Conservation (phyloP, 257 asterid species). For the Plantago ovata region DNA sequence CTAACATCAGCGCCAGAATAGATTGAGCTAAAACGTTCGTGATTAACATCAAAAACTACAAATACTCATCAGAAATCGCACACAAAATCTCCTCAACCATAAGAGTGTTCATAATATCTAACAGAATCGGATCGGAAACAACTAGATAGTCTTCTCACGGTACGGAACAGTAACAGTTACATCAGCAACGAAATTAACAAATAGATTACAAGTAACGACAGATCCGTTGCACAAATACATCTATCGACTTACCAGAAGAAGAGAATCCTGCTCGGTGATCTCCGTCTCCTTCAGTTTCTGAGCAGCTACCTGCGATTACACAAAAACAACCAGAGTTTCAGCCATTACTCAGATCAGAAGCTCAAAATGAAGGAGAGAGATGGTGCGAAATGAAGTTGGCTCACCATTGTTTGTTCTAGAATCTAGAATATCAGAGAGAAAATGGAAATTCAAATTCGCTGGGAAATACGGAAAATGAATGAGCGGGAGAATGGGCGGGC, state of each 20-base stretch:
- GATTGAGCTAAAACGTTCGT: no score
- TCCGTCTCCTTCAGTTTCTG: constrained; percentile 84
- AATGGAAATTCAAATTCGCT: not conserved
- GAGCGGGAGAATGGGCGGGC: not conserved
- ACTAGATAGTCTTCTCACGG: not conserved
- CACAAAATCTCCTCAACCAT: no score
- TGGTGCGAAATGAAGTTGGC: constrained; percentile 16
- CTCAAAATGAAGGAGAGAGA: not conserved
- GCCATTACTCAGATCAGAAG: constrained; percentile 1
- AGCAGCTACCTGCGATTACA: constrained; percentile 63
- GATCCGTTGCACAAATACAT: not conserved
- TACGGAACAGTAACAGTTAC: not conserved
- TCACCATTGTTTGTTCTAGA: constrained; percentile 45
- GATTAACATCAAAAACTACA: no score
- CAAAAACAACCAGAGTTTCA: constrained; percentile 5
- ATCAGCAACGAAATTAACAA: constrained; percentile 12
- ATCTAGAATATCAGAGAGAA: constrained; percentile 14
- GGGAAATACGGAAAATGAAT: not conserved
- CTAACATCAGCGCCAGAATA: no score
- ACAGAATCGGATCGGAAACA: no score
- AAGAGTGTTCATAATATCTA: no score
- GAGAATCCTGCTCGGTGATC: constrained; percentile 96
- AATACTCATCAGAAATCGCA: no score
- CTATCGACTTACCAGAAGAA: constrained; percentile 55
- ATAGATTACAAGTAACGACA: not conserved